Base-by-base conservation (phyloP, 1,139 yeast genomes). In the Sugiyamaella sp. region DNA sequence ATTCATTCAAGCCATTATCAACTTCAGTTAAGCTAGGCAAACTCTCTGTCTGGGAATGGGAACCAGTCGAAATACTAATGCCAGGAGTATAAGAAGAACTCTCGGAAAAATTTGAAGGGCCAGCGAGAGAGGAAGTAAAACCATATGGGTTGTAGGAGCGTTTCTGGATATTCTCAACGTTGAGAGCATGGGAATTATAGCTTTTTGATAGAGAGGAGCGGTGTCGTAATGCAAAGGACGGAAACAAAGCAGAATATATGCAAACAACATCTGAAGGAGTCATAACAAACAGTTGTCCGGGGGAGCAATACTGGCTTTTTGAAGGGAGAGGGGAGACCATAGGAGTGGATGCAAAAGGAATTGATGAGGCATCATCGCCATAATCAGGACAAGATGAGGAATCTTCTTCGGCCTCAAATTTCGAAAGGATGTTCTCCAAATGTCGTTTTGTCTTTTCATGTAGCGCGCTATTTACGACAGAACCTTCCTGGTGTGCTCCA, bases 221-320 rank as follows among this genome's bases (percentile, higher is more conserved):
- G 32, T 50, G 54, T 22, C 53, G 60, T 27, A 60, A 25, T 17
- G 56, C 54, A 40, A 57, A 60, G 1, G 64, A 52, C 1, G 71
- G 69, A 50, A 67, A 63, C 17, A 71, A 54, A 1, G 68, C 60
- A 6, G 68, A 53, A 52, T 64, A 70, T 16, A 71, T 54, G 33
- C 59, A 62, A 2, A 63, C 59, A 12, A 71, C 57, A 47, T 71
- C 74, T 19, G 70, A 62, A 1, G 72, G 71, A 8, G 66, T 61
- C 16, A 70, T 53, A 2, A 67, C 70, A 24, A 71, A 54, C 27
- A 66, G 55, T 51, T 69, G 70, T 19, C 69, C 67, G 1, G 61
- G 57, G 8, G 60, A 51, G 35, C 56, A 56, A 33, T 48, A 58
- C 22, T 53, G 52, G 14, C 54, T 45, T 12, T 53, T 51, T 10